Percentiles rank a stretch among this genome's conserved stretches.
Evolutionary conservation across 2,329 filamentous ascomycete species (phyloP).

Genomic region (Pseudogymnoascus sp.): DNA sequence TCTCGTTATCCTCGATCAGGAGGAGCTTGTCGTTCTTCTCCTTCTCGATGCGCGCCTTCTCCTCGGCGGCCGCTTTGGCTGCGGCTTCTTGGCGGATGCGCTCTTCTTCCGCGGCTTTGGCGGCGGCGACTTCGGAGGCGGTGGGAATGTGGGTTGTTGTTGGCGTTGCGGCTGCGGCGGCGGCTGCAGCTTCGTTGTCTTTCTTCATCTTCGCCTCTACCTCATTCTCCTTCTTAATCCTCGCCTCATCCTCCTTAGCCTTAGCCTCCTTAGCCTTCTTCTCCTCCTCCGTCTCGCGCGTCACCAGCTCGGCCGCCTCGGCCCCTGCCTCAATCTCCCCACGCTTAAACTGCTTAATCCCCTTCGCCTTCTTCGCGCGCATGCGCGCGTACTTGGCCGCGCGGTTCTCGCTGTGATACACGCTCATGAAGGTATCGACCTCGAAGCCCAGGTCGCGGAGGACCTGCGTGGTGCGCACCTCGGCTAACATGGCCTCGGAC

Average conservation of each 20-base stretch:
- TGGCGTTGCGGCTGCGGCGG: not conserved
- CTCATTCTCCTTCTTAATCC: not conserved
- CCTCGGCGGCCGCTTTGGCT: not conserved
- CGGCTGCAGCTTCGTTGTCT: not conserved
- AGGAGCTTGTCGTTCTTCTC: not conserved
- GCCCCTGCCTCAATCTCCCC: not conserved
- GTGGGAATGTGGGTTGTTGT: not conserved
- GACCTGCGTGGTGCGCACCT: constrained; percentile 1
- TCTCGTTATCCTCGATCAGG: not conserved
- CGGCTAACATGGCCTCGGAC: not conserved
- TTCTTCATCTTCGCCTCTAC: not conserved
- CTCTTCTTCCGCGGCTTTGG: not conserved
- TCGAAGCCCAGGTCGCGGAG: constrained; percentile 8
- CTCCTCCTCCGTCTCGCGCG: not conserved
- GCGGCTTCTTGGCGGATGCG: not conserved
- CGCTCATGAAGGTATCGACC: constrained; percentile 10
- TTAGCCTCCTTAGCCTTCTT: not conserved
- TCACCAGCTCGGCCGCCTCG: not conserved
- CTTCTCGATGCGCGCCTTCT: not conserved
- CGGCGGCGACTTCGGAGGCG: not conserved
- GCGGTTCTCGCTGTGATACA: constrained; percentile 4
- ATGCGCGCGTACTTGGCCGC: not conserved
- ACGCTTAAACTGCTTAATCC: not conserved
- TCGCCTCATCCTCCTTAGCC: not conserved
- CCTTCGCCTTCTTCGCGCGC: not conserved